These are phyloP conservation scores for Microcera coccophila DNA, from an alignment of 2,329 filamentous ascomycete genomes.

Conservation along the genomic window DNA sequence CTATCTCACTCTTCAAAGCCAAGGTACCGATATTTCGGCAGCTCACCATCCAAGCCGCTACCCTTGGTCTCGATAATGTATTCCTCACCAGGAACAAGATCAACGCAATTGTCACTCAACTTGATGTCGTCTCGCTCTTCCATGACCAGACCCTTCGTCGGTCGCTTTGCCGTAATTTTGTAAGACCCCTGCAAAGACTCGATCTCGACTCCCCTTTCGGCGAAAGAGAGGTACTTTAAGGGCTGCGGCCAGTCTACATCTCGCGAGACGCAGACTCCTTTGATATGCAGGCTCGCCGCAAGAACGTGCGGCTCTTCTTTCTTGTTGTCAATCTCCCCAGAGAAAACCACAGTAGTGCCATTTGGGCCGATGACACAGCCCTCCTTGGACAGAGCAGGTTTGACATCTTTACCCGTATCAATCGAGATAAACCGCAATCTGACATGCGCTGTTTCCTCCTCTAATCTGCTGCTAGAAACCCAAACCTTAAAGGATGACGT, in stretches of 20 bases:
- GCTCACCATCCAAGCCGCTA: too few relatives aligned
- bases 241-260: constrained; percentile 60
- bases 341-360: constrained; percentile 36
- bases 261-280: constrained; percentile 38
- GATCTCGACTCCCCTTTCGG: constrained; percentile 37
- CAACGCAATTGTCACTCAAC: constrained; percentile 56
- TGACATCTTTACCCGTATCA: constrained; percentile 35
- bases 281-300: constrained; percentile 39
- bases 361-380: constrained; percentile 32
- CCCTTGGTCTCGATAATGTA: too few relatives aligned
- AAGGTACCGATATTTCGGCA: too few relatives aligned
- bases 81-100: constrained; percentile 49
- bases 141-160: constrained; percentile 56
- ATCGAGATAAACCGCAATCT: constrained; percentile 41
- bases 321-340: constrained; percentile 29
- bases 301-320: constrained; percentile 46
- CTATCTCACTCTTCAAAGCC: too few relatives aligned
- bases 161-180: constrained; percentile 37
- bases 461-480: constrained; percentile 34
- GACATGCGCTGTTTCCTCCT: constrained; percentile 26
- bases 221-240: constrained; percentile 55
- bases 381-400: constrained; percentile 18
- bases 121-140: constrained; percentile 43
- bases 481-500: constrained; percentile 40
- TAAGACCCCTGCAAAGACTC: constrained; percentile 24